These are phyloP conservation scores for Fomitopsis pulvina DNA, from an alignment of 768 basidiomycete genomes.

Conservation along the genomic window DNA sequence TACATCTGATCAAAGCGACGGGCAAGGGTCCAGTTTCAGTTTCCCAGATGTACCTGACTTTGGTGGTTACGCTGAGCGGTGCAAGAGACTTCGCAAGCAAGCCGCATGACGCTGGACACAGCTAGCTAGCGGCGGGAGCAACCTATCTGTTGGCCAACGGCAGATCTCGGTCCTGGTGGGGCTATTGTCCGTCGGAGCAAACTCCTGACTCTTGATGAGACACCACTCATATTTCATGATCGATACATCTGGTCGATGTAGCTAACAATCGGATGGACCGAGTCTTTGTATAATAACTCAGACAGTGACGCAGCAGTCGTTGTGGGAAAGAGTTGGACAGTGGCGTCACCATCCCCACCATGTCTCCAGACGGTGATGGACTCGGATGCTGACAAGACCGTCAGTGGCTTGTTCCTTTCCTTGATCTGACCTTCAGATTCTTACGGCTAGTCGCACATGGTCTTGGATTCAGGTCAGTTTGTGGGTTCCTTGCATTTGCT, in stretches of 20 bases:
- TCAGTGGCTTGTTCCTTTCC: conserved; percentile 15
- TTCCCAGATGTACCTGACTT: too few relatives aligned
- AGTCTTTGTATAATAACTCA: too few relatives aligned
- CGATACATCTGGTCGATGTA: too few relatives aligned
- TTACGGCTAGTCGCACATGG: conserved; percentile 25
- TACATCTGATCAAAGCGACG: too few relatives aligned
- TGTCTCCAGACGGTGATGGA: conserved; percentile 43
- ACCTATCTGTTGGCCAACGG: conserved; percentile 48
- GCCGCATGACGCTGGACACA: conserved; percentile 37
- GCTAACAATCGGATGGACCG: too few relatives aligned
- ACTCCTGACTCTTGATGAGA: conserved; percentile 32
- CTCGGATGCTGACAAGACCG: conserved; percentile 50
- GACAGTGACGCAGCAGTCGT: conserved; percentile 35
- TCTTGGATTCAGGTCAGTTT: conserved; percentile 35
- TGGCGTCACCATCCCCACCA: conserved; percentile 38
- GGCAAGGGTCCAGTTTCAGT: too few relatives aligned
- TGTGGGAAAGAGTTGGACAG: conserved; percentile 32
- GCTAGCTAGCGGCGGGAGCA: conserved; percentile 38
- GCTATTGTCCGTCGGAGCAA: conserved; percentile 52
- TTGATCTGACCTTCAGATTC: not conserved
- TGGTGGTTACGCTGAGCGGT: too few relatives aligned
- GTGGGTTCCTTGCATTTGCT: too few relatives aligned
- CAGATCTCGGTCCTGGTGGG: conserved; percentile 54
- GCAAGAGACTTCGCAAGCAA: conserved; percentile 33
- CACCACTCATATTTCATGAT: too few relatives aligned